These are phyloP conservation scores for Termitomyces titanicus DNA, from an alignment of 768 basidiomycete genomes.

Conservation along the genomic window DNA sequence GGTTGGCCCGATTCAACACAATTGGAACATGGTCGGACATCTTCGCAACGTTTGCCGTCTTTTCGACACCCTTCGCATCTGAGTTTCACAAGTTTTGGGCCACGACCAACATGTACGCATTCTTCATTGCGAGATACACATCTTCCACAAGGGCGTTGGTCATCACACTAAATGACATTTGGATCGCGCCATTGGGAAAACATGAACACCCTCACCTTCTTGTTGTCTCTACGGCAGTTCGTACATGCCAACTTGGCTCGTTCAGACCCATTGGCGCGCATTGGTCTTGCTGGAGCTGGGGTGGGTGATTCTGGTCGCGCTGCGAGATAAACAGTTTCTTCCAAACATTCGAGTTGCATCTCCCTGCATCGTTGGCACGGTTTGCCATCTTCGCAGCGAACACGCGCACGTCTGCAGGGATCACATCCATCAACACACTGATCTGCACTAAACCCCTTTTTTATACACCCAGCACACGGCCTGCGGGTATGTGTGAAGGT, in stretches of 20 bases:
- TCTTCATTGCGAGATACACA: constrained; percentile 52
- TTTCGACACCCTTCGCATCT: constrained; percentile 57
- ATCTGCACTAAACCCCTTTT: constrained; percentile 47
- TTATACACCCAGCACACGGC: constrained; percentile 57
- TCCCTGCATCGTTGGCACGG: constrained; percentile 53
- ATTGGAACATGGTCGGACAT: constrained; percentile 50
- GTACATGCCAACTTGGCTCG: constrained; percentile 58
- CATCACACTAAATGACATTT: constrained; percentile 45
- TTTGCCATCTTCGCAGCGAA: constrained; percentile 46
- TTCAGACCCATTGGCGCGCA: constrained; percentile 34
- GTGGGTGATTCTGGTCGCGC: constrained; percentile 20
- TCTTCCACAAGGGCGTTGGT: constrained; percentile 58
- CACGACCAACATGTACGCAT: constrained; percentile 53
- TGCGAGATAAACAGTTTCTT: constrained; percentile 31
- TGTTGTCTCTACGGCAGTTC: constrained; percentile 60
- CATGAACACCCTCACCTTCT: constrained; percentile 41
- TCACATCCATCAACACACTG: constrained; percentile 64
- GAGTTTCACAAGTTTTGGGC: constrained; percentile 54
- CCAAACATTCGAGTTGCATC: constrained; percentile 47
- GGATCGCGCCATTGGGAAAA: constrained; percentile 1
- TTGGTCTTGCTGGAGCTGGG: constrained; percentile 18
- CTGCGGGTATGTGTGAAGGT: constrained; percentile 24
- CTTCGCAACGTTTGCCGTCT: constrained; percentile 58
- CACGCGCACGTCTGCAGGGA: constrained; percentile 53
- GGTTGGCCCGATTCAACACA: constrained; percentile 44